Base-by-base conservation (phyloP, 169 alveolate genomes). In the Cryptosporidium xiaoi region DNA sequence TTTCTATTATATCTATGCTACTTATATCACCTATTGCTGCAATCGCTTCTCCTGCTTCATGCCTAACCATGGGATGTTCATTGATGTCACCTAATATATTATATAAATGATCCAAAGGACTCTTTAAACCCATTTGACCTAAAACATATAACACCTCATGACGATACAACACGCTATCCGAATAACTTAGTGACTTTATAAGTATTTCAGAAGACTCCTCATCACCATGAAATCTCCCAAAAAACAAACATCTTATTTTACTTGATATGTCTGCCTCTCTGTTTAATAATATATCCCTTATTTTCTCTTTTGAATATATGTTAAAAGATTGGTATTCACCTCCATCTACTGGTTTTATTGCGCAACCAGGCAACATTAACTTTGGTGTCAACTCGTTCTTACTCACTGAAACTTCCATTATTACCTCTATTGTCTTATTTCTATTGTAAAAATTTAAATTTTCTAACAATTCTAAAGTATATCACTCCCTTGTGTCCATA, bases 111-210 rank as follows among this genome's bases (percentile, higher is more conserved):
- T 71, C 77, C 24, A 92, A 55, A 16, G 96, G 93, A 40, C 92
- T 92, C 16, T 53, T 84, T 71, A 92, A 82, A 53, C 95, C 92
- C 65, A 96, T 90, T 84, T 96, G 97, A 12, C 98, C 98, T 44
- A 96, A 89, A 7, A 95, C 97, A 90, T 96, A 96, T 20, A 96
- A 95, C n/a, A 94, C 94, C 84, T 96, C 98, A 84, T 96, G 98
- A 46, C 97, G 92, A 40, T 82, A 91, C n/a, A 94, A 46, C 29
- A 77, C 71, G 36, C 87, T 77, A 29, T 77, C 71, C 15, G 87
- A 77, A 27, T 60, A 77, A 62, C 56, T 71, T 33, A 77, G 12
- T 24, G 87, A 77, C 31, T 48, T 60, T 27, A 34, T 56, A 7
- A 77, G 16, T 24, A 77, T 44, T 24, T 77, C 64, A 7, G 64